phyloP scores from a whole-genome alignment of 1,284 basidiomycete species.

The Fomes fomentarius region DNA sequence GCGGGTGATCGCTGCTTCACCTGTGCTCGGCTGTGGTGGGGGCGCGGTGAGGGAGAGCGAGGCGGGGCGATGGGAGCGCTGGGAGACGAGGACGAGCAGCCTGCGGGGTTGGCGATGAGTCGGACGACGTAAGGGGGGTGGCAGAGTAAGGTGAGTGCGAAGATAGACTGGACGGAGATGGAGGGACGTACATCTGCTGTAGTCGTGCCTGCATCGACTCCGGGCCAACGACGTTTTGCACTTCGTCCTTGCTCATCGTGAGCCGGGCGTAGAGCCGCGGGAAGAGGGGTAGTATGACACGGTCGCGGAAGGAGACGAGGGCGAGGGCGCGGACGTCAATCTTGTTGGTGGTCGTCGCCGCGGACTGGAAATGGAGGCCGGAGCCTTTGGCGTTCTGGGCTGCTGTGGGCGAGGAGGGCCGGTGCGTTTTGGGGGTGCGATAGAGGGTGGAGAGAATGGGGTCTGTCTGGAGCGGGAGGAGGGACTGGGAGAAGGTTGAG shows the following conservation, averaged over 20 bases:
- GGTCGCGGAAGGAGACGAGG: slow-evolving; percentile 81
- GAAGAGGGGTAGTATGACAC: slow-evolving; percentile 70
- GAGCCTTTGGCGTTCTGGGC: slow-evolving; percentile 51
- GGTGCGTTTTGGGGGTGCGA: slow-evolving; percentile 61
- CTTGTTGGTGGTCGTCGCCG: slow-evolving; percentile 36
- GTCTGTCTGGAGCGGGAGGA: slow-evolving; percentile 79
- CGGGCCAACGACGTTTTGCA: slow-evolving; percentile 46
- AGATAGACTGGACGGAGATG: too few species aligned
- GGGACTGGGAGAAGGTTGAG: slow-evolving; percentile 47
- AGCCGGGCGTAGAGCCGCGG: slow-evolving; percentile 58
- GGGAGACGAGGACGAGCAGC: slow-evolving; percentile 78
- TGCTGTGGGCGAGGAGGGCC: slow-evolving; percentile 55
- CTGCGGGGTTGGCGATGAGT: slow-evolving; percentile 37
- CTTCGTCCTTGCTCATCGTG: slow-evolving; percentile 53
- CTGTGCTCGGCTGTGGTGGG: slow-evolving; percentile 54
- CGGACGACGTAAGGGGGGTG: background rate
- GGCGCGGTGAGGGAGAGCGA: slow-evolving; percentile 57
- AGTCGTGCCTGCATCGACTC: slow-evolving; percentile 62
- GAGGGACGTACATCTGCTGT: slow-evolving; percentile 67
- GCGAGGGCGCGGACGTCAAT: slow-evolving; percentile 85
- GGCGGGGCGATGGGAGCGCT: slow-evolving; percentile 52
- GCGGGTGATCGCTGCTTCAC: slow-evolving; percentile 66
- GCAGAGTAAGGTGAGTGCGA: background rate
- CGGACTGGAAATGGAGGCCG: slow-evolving; percentile 30
- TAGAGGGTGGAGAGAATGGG: slow-evolving; percentile 67